Evolutionary conservation across 768 basidiomycete species (phyloP), one percentile per base, ranked within the genome.

Genomic region (Cystoderma amianthinum): DNA sequence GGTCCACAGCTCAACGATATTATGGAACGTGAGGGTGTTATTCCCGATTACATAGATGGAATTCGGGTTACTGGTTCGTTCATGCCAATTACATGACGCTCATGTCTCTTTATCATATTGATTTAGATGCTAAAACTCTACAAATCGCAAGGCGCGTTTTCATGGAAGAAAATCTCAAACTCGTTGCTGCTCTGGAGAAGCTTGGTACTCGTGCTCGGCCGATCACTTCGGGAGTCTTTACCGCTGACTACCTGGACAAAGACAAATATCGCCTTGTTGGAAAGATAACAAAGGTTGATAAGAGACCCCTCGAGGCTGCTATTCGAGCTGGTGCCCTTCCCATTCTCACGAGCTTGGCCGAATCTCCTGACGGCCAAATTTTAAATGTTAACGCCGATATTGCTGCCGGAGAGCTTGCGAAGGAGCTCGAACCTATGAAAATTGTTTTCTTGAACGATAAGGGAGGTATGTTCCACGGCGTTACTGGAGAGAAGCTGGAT

Each of bases 351-450:
- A 88, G 84, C 60, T 70, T 99, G 38, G 95, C 96, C 4, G 96
- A 98, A 65, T 87, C 88, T 23, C 74, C 82, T 16, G 91, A 96
- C 23, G 96, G 96, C n/a, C 96, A 99, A 62, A 93, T 99, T 52
- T 72, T 98, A 48, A 99, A 99, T 54, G 96, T 99, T 60, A 99
- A 98, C 56, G 96, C 96, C 16, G 96, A 99, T 59, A 88, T 98
- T 47, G 96, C 96, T 2, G 95, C 96, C 1, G 96, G 95, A 30
- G 96, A 99, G 63, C 78, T 99, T 15, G 87, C 95, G 5, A 96
- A 97, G 67, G 95, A 98, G 60, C 73, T 99, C 18, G 95, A 98
- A 64, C 96, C 96, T 16, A 80, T 95, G 69, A 99, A 98, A 69
- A 98, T 98, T 38, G 95, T 99, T 22, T 98, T 93, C 66, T 60